Conservation (phyloP, 116 monocot species). For the Thalassia testudinum region DNA sequence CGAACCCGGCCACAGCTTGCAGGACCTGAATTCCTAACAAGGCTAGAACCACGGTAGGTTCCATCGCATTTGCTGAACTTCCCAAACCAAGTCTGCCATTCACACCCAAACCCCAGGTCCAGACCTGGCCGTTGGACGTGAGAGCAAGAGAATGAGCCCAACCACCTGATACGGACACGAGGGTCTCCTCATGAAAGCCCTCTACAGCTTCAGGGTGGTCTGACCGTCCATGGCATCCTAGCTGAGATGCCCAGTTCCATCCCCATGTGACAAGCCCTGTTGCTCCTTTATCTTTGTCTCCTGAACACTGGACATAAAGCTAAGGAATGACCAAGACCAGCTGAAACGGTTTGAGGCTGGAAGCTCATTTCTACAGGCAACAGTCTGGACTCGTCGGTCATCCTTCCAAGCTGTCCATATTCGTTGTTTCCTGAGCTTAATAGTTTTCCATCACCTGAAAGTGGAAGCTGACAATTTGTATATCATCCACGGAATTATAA, state of each 20-base stretch:
- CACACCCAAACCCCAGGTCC: conserved; percentile 65
- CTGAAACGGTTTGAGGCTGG: too few species aligned
- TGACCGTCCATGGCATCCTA: conserved; percentile 39
- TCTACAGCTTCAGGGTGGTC: conserved; percentile 33
- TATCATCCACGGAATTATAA: too few species aligned
- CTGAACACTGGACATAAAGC: conserved; percentile 21
- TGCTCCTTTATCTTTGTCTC: conserved; percentile 3
- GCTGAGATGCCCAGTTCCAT: conserved; percentile 66
- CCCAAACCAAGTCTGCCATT: conserved; percentile 76
- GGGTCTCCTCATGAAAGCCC: conserved; percentile 24
- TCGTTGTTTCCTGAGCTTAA: too few species aligned
- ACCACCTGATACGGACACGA: conserved; percentile 38
- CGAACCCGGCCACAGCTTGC: conserved; percentile 55
- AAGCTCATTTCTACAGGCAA: too few species aligned
- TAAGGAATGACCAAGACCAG: conserved; percentile 82
- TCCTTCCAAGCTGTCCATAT: too few species aligned
- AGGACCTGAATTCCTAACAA: conserved; percentile 43
- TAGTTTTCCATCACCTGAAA: too few species aligned
- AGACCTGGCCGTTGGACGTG: conserved; percentile 40
- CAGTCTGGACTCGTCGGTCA: too few species aligned
- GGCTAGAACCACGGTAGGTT: conserved; percentile 41
- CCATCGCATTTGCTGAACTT: conserved; percentile 37
- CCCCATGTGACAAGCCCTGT: conserved; percentile 60
- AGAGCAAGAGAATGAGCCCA: conserved; percentile 65
- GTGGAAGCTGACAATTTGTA: too few species aligned